A percentile compares a stretch with the other conserved stretches of the same genome.
phyloP scores from a whole-genome alignment of 805 yeast species.

The Starmerella apicola region DNA sequence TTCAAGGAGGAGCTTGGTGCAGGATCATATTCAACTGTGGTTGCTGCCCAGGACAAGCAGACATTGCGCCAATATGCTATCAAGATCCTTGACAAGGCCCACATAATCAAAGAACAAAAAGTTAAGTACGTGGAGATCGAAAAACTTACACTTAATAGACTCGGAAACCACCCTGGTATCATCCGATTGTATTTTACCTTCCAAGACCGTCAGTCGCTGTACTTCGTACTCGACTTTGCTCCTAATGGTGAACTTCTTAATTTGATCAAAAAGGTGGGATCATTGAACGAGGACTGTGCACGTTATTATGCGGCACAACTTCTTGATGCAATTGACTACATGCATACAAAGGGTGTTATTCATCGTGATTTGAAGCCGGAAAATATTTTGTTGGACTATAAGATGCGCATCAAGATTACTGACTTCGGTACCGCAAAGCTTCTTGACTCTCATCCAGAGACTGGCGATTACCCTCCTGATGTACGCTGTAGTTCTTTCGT shows the following conservation, averaged over 20 bases:
- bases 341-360: conserved; percentile 79
- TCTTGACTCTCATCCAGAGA: conserved; percentile 31
- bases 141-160: conserved; percentile 71
- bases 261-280: conserved; percentile 50
- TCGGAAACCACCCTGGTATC: conserved; percentile 91
- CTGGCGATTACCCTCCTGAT: conserved; percentile 27
- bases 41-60: conserved; percentile 66
- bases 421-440: conserved; percentile 97
- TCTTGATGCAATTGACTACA: conserved; percentile 79
- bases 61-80: conserved; percentile 74
- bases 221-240: conserved; percentile 88
- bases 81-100: conserved; percentile 80
- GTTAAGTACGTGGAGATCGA: conserved; percentile 94
- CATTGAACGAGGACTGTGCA: conserved; percentile 60
- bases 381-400: conserved; percentile 71
- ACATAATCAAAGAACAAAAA: conserved; percentile 86
- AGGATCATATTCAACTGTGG: conserved; percentile 92
- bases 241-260: conserved; percentile 87
- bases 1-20: conserved; percentile 85
- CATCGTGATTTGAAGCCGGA: conserved; percentile 95
- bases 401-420: conserved; percentile 80
- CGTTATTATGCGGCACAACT: conserved; percentile 76
- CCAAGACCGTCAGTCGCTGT: conserved; percentile 78
- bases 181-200: conserved; percentile 86
- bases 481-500: conserved; percentile 57